A percentile compares a stretch with the other conserved stretches of the same genome.
These are phyloP conservation scores for Magnusiomyces fungicola DNA, from an alignment of 1,139 yeast species.

Conservation along the genomic window DNA sequence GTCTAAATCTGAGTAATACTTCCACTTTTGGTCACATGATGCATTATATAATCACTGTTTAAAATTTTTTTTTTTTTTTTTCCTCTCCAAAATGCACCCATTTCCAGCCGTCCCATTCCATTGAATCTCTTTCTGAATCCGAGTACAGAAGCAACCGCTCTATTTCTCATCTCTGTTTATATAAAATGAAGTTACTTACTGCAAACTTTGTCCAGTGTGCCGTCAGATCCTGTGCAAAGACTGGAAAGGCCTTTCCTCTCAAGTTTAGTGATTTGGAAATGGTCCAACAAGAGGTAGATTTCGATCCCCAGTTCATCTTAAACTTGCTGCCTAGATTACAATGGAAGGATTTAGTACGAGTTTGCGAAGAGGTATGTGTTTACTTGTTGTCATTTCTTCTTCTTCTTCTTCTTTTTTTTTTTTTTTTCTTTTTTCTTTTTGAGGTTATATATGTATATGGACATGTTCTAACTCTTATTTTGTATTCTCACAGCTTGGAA, in stretches of 20 bases:
- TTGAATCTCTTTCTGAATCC: too few species aligned
- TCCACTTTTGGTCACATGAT: too few species aligned
- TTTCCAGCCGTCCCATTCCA: too few species aligned
- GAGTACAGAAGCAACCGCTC: too few species aligned
- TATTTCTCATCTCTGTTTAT: too few species aligned
- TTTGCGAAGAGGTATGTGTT: constrained; percentile 63
- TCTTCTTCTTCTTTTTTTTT: neutral
- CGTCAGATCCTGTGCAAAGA: constrained; percentile 67
- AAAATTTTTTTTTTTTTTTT: too few species aligned
- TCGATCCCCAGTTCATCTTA: constrained; percentile 69
- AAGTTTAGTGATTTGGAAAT: constrained; percentile 64
- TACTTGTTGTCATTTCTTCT: neutral
- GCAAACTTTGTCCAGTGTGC: constrained; percentile 96
- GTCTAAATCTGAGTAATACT: too few species aligned
- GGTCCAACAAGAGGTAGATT: constrained; percentile 72
- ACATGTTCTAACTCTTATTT: neutral
- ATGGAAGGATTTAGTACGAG: constrained; percentile 76
- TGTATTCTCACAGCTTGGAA: constrained; percentile 41
- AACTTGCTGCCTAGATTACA: constrained; percentile 78
- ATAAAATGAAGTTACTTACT: constrained; percentile 90
- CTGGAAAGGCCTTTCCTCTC: constrained; percentile 76
- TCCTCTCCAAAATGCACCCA: too few species aligned
- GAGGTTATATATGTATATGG: neutral
- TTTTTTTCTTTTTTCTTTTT: neutral
- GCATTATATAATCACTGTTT: too few species aligned